phyloP scores from a whole-genome alignment of 768 basidiomycete species.

The Phylloporus sp. region DNA sequence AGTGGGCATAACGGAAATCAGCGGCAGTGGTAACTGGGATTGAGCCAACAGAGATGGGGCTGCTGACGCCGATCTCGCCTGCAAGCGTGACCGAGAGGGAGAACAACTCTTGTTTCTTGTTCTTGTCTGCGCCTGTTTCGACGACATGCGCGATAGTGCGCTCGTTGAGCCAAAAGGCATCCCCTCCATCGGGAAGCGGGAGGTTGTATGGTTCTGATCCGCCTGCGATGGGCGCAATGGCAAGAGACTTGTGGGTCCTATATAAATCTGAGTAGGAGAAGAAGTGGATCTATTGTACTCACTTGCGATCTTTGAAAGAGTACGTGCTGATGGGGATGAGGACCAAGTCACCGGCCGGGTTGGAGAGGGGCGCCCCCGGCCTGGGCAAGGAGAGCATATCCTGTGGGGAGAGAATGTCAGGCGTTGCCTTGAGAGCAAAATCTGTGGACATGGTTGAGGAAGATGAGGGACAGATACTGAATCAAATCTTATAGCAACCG shows the following conservation, averaged over 20 bases:
- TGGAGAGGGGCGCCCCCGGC: constrained; percentile 64
- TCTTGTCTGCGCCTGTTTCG: constrained; percentile 44
- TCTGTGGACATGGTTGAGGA: constrained; percentile 33
- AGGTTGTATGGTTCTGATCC: constrained; percentile 49
- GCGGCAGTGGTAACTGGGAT: constrained; percentile 64
- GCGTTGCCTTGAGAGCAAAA: constrained; percentile 57
- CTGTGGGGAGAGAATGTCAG: constrained; percentile 64
- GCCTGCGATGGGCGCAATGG: constrained; percentile 56
- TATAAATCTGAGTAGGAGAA: neutral
- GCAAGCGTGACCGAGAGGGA: constrained; percentile 51
- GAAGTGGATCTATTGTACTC: constrained; percentile 21
- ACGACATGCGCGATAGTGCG: constrained; percentile 71
- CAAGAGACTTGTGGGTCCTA: constrained; percentile 70
- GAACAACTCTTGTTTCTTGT: constrained; percentile 53
- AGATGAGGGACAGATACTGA: constrained; percentile 18
- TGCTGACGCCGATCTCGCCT: constrained; percentile 32
- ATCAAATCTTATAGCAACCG: neutral
- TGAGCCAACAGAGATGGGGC: constrained; percentile 49
- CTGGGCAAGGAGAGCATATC: constrained; percentile 67
- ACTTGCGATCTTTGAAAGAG: constrained; percentile 74
- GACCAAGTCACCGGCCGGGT: constrained; percentile 63
- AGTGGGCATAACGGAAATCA: constrained; percentile 65
- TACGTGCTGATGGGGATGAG: constrained; percentile 65
- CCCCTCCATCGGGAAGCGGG: constrained; percentile 62
- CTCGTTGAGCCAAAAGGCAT: constrained; percentile 74